Evolutionary conservation across 2,329 filamentous ascomycete genomes (phyloP), one percentile per base, ranked within the genome.

Genomic region (Fusarium pseudocircinatum): DNA sequence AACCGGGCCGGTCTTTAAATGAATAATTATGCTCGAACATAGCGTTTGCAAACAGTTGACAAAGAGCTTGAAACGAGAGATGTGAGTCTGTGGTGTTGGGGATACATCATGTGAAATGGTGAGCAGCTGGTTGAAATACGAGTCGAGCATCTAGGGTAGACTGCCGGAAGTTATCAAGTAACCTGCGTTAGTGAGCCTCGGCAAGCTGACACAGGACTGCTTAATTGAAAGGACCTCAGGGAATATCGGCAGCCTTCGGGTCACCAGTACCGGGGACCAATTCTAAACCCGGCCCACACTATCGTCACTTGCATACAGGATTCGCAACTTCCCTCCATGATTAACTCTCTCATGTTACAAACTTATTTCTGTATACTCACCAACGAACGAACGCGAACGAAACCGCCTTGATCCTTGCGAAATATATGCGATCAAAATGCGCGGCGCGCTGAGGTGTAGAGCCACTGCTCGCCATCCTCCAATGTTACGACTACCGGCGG

Each of bases 251-350:
- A 68, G 60, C 58, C 52, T 32, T 75, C 73, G 74, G 75, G 53
- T 63, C 63, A 39, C 24, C 34, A 56, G 49, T 59, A 42, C 71
- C 76, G 75, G 76, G 68, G 44, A 69, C 74, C 70, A 78, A 67
- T 75, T 78, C 67, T 78, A 74, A 73, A 58, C 61, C 77, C 76
- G 74, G 66, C 74, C 77, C 77, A 77, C 76, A 67, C 50, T 60
- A 69, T 75, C 75, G 70, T 78, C 60, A 63, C 61, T 75, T 70
- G 65, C 74, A 78, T 63, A 61, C 73, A 75, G 69, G 74, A 67
- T 72, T 77, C 67, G 74, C 75, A 72, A 72, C 58, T 73, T 68
- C 72, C 67, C 70, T 70, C 73, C 68, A 73, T 60, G 73, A 57
- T 36, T 60, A 66, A 34, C 61, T 42, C 59, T 56, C 59, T 63